Conservation (phyloP, 306 rosid species). For the Dalbergia cochinchinensis region DNA sequence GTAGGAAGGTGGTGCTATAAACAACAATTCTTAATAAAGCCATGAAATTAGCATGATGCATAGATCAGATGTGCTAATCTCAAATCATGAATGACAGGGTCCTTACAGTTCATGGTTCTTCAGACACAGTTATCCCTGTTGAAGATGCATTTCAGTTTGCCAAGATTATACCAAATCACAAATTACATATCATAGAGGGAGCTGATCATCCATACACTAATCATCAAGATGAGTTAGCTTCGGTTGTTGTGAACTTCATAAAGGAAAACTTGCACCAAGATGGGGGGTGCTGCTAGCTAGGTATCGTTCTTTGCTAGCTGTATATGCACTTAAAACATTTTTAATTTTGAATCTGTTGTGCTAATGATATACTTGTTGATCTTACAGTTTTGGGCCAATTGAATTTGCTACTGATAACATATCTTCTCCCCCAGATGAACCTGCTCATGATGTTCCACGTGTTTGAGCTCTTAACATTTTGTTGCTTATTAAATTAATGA, state of each 20-base stretch:
- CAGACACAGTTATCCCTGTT: conserved; percentile 61
- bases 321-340: neutral
- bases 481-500: neutral
- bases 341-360: neutral
- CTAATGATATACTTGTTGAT: conserved; percentile 1
- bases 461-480: neutral
- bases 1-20: neutral
- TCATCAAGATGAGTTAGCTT: conserved; percentile 66
- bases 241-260: conserved; percentile 63
- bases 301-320: conserved; percentile 30
- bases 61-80: conserved; percentile 29
- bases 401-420: conserved; percentile 12
- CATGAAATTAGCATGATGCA: conserved; percentile 23
- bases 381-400: conserved; percentile 39
- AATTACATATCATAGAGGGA: conserved; percentile 67
- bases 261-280: conserved; percentile 58
- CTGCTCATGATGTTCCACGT: neutral
- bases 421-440: neutral
- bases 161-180: conserved; percentile 82
- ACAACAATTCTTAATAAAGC: neutral
- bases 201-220: conserved; percentile 71
- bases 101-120: conserved; percentile 80
- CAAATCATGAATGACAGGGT: conserved; percentile 62
- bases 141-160: conserved; percentile 68
- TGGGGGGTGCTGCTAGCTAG: conserved; percentile 49